Percentiles rank a stretch among this genome's conserved stretches.
Evolutionary conservation across 345 rosid species (phyloP).

Genomic region (Sonneratia caseolaris): DNA sequence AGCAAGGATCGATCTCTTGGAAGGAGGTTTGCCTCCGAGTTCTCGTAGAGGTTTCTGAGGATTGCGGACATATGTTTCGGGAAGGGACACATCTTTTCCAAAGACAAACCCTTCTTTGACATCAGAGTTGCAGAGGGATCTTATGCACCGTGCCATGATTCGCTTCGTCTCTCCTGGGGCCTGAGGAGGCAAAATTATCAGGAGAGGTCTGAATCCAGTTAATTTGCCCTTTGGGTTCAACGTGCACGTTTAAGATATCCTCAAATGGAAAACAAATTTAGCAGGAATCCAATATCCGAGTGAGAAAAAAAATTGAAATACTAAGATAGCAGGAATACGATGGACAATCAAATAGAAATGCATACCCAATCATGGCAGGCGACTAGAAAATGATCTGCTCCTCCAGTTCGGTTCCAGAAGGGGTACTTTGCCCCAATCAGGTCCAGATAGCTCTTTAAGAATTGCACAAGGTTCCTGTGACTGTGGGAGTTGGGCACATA

Average conservation of each 20-base stretch:
- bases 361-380: constrained; percentile 99
- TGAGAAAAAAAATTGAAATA: background rate
- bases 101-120: constrained; percentile 73
- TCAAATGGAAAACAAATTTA: background rate
- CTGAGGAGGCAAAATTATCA: constrained; percentile 28
- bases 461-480: constrained; percentile 47
- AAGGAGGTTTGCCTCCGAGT: constrained; percentile 62
- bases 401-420: constrained; percentile 87
- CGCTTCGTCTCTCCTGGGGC: constrained; percentile 67
- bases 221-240: background rate
- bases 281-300: constrained; percentile 1
- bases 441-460: constrained; percentile 54
- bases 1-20: constrained; percentile 65
- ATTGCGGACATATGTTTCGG: constrained; percentile 56
- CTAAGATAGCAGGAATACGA: background rate
- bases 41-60: constrained; percentile 49
- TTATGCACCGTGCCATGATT: constrained; percentile 67
- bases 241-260: background rate
- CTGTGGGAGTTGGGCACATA: constrained; percentile 67
- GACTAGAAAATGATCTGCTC: constrained; percentile 85
- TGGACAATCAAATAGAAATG: background rate
- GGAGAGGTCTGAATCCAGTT: background rate
- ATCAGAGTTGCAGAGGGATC: constrained; percentile 89
- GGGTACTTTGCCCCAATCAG: constrained; percentile 47
- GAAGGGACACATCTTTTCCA: constrained; percentile 86